Evolutionary conservation across 148 eudicot species (phyloP).

Genomic region (Heliamphora exappendiculata): DNA sequence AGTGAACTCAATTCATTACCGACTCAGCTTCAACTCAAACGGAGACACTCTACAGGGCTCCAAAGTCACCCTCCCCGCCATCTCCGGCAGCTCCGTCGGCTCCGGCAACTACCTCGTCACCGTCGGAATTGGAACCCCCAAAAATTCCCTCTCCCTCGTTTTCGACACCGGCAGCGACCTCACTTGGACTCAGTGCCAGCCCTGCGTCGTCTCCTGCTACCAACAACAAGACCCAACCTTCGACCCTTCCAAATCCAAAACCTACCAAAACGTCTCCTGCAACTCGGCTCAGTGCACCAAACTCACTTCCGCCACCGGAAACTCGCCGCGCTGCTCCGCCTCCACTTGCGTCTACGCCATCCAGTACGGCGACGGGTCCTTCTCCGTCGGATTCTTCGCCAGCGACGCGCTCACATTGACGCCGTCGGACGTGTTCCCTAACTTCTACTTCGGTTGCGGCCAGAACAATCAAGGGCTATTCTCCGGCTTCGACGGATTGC

Average conservation of each 20-base stretch:
- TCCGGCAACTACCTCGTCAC: slow-evolving; percentile 57
- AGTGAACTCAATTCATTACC: slow-evolving; percentile 47
- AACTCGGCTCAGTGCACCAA: slow-evolving; percentile 37
- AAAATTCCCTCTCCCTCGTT: slow-evolving; percentile 45
- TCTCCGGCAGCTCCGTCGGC: slow-evolving; percentile 49
- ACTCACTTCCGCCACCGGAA: slow-evolving; percentile 44
- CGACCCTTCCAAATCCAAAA: slow-evolving; percentile 21
- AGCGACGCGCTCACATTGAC: not conserved
- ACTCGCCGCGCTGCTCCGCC: slow-evolving; percentile 36
- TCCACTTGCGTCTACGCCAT: slow-evolving; percentile 53
- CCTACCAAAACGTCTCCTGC: slow-evolving; percentile 57
- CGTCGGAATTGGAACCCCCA: slow-evolving; percentile 60
- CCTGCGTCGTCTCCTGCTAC: slow-evolving; percentile 30
- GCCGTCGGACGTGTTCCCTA: not conserved
- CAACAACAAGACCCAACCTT: not conserved
- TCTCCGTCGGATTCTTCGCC: not conserved
- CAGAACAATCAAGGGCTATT: slow-evolving; percentile 64
- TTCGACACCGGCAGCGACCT: slow-evolving; percentile 64
- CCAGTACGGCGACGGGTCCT: slow-evolving; percentile 46
- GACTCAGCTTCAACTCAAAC: slow-evolving; percentile 16
- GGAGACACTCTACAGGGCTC: not conserved
- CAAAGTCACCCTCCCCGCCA: slow-evolving; percentile 42
- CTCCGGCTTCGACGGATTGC: slow-evolving; percentile 41
- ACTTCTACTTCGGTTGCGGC: slow-evolving; percentile 36
- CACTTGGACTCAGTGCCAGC: slow-evolving; percentile 55